Conservation (phyloP, 1,284 basidiomycete genomes). For the Austroboletus novae-zelandiae region DNA sequence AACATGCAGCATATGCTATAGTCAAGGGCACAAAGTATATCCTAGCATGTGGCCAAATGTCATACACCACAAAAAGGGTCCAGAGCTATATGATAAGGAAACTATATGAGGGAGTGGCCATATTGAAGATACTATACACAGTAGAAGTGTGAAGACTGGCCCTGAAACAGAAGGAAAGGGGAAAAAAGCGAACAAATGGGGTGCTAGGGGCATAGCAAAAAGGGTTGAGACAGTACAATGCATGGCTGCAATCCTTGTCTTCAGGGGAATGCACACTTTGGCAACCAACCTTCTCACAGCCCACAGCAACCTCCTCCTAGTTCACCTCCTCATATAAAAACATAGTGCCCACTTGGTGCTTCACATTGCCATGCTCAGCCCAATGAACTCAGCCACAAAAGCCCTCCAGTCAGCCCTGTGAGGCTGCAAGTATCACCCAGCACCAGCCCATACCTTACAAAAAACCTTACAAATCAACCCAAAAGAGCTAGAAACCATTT, state of each 20-base stretch:
- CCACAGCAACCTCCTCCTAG: too few species aligned
- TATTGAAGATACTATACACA: too few species aligned
- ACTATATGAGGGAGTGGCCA: slow-evolving; percentile 23
- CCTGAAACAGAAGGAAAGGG: neutral
- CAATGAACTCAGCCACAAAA: too few species aligned
- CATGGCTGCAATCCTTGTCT: neutral
- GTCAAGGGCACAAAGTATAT: slow-evolving; percentile 4
- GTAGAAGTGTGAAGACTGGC: neutral
- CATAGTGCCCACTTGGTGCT: too few species aligned
- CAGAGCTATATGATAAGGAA: too few species aligned
- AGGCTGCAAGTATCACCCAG: too few species aligned
- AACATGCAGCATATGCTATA: neutral
- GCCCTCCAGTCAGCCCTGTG: too few species aligned
- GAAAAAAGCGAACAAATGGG: neutral
- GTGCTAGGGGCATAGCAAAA: neutral
- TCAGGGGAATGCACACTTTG: neutral
- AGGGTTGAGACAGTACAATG: neutral
- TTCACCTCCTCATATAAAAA: too few species aligned
- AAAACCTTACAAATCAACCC: neutral
- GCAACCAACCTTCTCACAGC: too few species aligned
- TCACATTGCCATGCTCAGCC: too few species aligned
- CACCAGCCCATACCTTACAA: too few species aligned
- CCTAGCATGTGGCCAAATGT: neutral
- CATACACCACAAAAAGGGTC: neutral
- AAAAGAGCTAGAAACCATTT: neutral